Evolutionary conservation across 495 filamentous ascomycete genomes (phyloP).

Genomic region (Cercophora scortea): DNA sequence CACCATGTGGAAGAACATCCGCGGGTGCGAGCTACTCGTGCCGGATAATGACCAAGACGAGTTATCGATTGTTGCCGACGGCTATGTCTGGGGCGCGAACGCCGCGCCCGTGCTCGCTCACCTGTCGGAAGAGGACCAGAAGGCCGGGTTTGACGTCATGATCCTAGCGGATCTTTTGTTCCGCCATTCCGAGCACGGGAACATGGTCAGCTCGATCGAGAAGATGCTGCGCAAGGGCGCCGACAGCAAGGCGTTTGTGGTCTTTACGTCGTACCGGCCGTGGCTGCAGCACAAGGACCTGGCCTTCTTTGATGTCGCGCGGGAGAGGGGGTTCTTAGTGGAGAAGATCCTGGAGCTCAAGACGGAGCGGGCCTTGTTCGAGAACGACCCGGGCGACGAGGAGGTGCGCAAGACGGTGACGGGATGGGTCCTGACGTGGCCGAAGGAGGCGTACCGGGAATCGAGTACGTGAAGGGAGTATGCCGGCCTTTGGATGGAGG

Average conservation of each 20-base stretch:
- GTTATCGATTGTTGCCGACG: slow-evolving; percentile 43
- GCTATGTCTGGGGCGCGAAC: slow-evolving; percentile 74
- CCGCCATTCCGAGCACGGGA: slow-evolving; percentile 74
- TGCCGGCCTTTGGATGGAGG: background rate
- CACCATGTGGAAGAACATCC: slow-evolving; percentile 69
- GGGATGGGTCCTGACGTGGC: slow-evolving; percentile 62
- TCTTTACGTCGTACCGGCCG: slow-evolving; percentile 89
- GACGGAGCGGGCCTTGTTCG: slow-evolving; percentile 80
- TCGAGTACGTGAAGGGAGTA: background rate
- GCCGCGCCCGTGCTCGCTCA: slow-evolving; percentile 43
- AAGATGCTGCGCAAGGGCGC: slow-evolving; percentile 46
- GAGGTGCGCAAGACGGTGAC: slow-evolving; percentile 70
- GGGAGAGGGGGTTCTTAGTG: slow-evolving; percentile 60
- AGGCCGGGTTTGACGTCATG: slow-evolving; percentile 59
- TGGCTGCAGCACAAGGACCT: slow-evolving; percentile 82
- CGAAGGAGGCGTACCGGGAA: slow-evolving; percentile 7
- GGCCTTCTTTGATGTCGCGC: slow-evolving; percentile 71
- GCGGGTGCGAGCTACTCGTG: slow-evolving; percentile 26
- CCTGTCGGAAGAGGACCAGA: slow-evolving; percentile 17
- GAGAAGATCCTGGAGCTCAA: slow-evolving; percentile 72
- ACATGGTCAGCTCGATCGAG: slow-evolving; percentile 63
- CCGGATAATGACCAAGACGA: slow-evolving; percentile 8
- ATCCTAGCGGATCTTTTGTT: slow-evolving; percentile 87
- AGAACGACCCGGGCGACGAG: slow-evolving; percentile 75
- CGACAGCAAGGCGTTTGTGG: slow-evolving; percentile 66